Evolutionary conservation across 306 rosid genomes (phyloP).

Genomic region (Begonia fuchsioides): DNA sequence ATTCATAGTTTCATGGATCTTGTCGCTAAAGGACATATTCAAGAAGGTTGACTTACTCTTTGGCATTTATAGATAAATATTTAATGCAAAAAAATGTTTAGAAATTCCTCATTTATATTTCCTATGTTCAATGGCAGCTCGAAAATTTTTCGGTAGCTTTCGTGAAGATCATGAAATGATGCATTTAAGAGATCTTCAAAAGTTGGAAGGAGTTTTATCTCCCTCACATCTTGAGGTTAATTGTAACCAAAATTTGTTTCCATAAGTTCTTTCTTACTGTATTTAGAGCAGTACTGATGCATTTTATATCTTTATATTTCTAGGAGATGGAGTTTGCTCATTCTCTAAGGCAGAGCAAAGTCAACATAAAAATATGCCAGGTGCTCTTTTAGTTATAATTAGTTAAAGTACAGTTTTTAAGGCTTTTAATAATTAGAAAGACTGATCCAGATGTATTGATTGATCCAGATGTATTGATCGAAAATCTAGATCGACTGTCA

Average conservation of each 20-base stretch:
- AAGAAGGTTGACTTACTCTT: constrained; percentile 66
- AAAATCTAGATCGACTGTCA: too few species aligned
- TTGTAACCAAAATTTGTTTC: too few species aligned
- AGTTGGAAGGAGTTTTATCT: constrained; percentile 90
- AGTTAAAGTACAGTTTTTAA: too few species aligned
- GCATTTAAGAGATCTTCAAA: constrained; percentile 87
- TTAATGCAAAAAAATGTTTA: not conserved
- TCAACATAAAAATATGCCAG: too few species aligned
- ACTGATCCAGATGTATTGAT: too few species aligned
- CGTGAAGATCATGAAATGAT: constrained; percentile 89
- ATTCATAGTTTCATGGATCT: constrained; percentile 93
- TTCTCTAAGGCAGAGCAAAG: constrained; percentile 41
- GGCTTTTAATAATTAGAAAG: too few species aligned
- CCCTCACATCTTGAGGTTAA: constrained; percentile 84
- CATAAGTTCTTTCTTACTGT: too few species aligned
- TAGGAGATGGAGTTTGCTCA: constrained; percentile 99
- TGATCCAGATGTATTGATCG: too few species aligned
- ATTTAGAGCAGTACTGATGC: not conserved
- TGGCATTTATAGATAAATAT: too few species aligned
- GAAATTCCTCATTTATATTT: constrained; percentile 5
- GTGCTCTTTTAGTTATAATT: too few species aligned
- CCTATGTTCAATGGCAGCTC: constrained; percentile 40
- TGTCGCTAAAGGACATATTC: constrained; percentile 87
- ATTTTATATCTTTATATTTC: too few species aligned
- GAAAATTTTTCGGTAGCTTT: constrained; percentile 58